A percentile compares a stretch with the other conserved stretches of the same genome.
These are phyloP conservation scores for Candida berthetii DNA, from an alignment of 805 yeast species.

Conservation along the genomic window DNA sequence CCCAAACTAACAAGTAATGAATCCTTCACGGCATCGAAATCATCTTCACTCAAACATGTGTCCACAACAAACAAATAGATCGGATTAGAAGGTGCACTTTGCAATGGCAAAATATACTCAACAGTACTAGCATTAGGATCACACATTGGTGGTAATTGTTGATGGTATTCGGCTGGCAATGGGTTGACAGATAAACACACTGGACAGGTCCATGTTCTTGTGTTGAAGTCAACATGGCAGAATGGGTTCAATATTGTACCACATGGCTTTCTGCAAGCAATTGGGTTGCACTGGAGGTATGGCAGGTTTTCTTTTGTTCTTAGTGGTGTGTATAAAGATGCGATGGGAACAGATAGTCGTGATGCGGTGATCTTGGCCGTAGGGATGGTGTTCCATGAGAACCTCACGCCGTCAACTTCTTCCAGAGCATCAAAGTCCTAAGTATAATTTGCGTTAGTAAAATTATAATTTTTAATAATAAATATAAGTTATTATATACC, in stretches of 20 bases:
- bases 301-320: conserved; percentile 35
- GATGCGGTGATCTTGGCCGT: conserved; percentile 45
- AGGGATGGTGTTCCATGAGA: conserved; percentile 59
- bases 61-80: conserved; percentile 53
- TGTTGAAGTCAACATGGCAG: conserved; percentile 22
- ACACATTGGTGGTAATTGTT: conserved; percentile 29
- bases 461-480: too few relatives aligned
- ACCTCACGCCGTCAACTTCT: conserved; percentile 54
- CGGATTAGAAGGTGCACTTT: conserved; percentile 29
- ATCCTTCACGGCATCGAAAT: conserved; percentile 44
- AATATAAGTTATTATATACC: too few relatives aligned
- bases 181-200: conserved; percentile 45
- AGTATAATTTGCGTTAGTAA: not conserved
- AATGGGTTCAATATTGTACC: conserved; percentile 49
- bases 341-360: conserved; percentile 47
- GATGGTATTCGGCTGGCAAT: conserved; percentile 19
- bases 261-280: conserved; percentile 47
- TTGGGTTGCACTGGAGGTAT: conserved; percentile 32
- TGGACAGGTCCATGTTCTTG: conserved; percentile 46
- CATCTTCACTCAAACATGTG: conserved; percentile 46
- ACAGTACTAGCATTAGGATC: conserved; percentile 38
- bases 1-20: conserved; percentile 36
- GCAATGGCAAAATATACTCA: conserved; percentile 39
- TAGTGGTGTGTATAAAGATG: conserved; percentile 54
- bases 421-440: conserved; percentile 42